Evolutionary conservation across 139 green algal species (phyloP).

Genomic region (Pseudopediastrum boryanum): DNA sequence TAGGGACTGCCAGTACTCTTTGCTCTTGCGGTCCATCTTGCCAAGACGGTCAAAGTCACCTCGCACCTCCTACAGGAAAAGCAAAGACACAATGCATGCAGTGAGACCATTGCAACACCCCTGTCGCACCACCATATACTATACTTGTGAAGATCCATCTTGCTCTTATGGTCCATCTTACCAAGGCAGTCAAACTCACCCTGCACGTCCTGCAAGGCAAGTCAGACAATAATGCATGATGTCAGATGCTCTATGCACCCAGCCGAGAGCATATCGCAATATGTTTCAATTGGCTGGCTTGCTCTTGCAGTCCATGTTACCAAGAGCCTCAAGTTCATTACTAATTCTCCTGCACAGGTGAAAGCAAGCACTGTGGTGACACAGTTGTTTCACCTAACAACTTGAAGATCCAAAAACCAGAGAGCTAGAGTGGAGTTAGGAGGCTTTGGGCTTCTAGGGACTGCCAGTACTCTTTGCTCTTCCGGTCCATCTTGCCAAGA

Average conservation of each 20-base stretch:
- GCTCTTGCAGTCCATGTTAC: too few relatives aligned
- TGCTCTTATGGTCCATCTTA: too few relatives aligned
- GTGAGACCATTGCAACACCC: background rate
- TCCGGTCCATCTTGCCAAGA: background rate
- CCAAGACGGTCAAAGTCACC: background rate
- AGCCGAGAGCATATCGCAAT: too few relatives aligned
- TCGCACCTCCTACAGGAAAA: background rate
- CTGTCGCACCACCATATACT: too few relatives aligned
- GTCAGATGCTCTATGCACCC: background rate
- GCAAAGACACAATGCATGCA: background rate
- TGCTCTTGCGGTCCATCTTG: background rate
- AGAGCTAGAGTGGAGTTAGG: too few relatives aligned
- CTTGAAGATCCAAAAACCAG: too few relatives aligned
- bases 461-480: conserved; percentile 15
- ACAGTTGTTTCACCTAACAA: too few relatives aligned
- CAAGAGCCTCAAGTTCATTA: too few relatives aligned
- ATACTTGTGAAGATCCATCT: too few relatives aligned
- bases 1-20: conserved; percentile 20
- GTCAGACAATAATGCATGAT: background rate
- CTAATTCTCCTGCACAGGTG: too few relatives aligned
- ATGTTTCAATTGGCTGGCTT: too few relatives aligned
- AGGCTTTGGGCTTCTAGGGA: conserved; percentile 12
- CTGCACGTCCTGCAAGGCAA: background rate
- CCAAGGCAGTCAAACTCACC: background rate
- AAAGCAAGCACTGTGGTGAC: too few relatives aligned